Percentiles rank a stretch among this genome's conserved stretches.
phyloP scores from a whole-genome alignment of 2,329 filamentous ascomycete genomes.

The Claviceps citrina region DNA sequence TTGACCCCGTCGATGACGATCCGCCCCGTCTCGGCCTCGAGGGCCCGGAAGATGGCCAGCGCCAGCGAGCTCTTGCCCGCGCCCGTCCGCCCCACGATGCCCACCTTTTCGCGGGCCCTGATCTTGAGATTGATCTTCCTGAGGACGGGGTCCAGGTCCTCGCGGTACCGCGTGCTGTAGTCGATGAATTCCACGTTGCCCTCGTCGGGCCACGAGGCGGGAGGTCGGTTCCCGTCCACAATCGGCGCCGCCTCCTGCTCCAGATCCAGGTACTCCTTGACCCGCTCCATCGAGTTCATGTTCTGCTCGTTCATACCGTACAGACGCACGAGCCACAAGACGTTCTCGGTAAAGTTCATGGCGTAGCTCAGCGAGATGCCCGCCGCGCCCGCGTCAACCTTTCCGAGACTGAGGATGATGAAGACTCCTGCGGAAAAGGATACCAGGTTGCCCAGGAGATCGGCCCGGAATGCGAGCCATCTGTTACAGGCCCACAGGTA shows the following conservation, averaged over 20 bases:
- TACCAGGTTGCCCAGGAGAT: slow-evolving; percentile 78
- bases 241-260: slow-evolving; percentile 78
- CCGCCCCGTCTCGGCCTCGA: slow-evolving; percentile 80
- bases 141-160: slow-evolving; percentile 75
- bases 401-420: slow-evolving; percentile 68
- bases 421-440: slow-evolving; percentile 89
- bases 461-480: slow-evolving; percentile 88
- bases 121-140: slow-evolving; percentile 77
- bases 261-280: slow-evolving; percentile 93
- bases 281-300: slow-evolving; percentile 96
- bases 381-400: slow-evolving; percentile 76
- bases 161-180: slow-evolving; percentile 79
- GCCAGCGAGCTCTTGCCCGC: slow-evolving; percentile 94
- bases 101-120: slow-evolving; percentile 74
- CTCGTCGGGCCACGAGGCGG: slow-evolving; percentile 67
- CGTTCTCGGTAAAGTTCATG: slow-evolving; percentile 91
- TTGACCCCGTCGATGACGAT: slow-evolving; percentile 88
- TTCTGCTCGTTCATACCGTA: slow-evolving; percentile 96
- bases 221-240: slow-evolving; percentile 63
- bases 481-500: slow-evolving; percentile 93
- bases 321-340: slow-evolving; percentile 86
- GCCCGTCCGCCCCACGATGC: slow-evolving; percentile 87
- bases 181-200: slow-evolving; percentile 76
- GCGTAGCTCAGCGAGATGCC: slow-evolving; percentile 92
- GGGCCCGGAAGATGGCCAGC: slow-evolving; percentile 77